Evolutionary conservation across 2,329 filamentous ascomycete genomes (phyloP).

Genomic region (Ustilaginoidea virens): DNA sequence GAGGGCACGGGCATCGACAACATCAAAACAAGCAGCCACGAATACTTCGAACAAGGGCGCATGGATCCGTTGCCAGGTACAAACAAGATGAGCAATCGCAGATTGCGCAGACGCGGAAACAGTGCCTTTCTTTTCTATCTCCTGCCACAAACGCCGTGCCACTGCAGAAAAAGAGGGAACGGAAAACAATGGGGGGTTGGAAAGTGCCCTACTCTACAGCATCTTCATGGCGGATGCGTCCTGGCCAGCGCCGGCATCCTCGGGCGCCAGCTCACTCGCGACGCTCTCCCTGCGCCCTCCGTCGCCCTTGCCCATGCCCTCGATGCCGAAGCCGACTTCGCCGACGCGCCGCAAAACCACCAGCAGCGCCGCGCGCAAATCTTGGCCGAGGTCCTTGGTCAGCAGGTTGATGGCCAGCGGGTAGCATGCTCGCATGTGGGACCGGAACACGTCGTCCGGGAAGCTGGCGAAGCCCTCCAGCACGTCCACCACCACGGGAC

Average conservation of each 20-base stretch:
- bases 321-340: slow-evolving; percentile 51
- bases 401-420: slow-evolving; percentile 73
- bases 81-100: slow-evolving; percentile 3
- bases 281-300: slow-evolving; percentile 25
- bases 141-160: slow-evolving; percentile 16
- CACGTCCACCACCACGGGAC: slow-evolving; percentile 92
- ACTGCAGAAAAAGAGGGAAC: too few relatives aligned
- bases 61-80: too few relatives aligned
- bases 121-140: not conserved
- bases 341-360: slow-evolving; percentile 68
- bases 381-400: slow-evolving; percentile 62
- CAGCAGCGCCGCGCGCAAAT: slow-evolving; percentile 66
- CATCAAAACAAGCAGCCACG: too few relatives aligned
- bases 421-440: slow-evolving; percentile 72
- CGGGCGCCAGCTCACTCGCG: slow-evolving; percentile 18
- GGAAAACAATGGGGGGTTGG: too few relatives aligned
- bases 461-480: slow-evolving; percentile 85
- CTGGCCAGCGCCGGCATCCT: slow-evolving; percentile 12
- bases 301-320: slow-evolving; percentile 25
- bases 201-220: slow-evolving; percentile 16
- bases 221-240: slow-evolving; percentile 21
- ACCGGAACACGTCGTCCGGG: slow-evolving; percentile 61
- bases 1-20: too few relatives aligned
- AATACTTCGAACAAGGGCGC: too few relatives aligned
- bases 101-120: slow-evolving; percentile 7